These are phyloP conservation scores for Syncephalastrum contaminatum DNA, from an alignment of 371 early-diverging fungal species.

Conservation along the genomic window DNA sequence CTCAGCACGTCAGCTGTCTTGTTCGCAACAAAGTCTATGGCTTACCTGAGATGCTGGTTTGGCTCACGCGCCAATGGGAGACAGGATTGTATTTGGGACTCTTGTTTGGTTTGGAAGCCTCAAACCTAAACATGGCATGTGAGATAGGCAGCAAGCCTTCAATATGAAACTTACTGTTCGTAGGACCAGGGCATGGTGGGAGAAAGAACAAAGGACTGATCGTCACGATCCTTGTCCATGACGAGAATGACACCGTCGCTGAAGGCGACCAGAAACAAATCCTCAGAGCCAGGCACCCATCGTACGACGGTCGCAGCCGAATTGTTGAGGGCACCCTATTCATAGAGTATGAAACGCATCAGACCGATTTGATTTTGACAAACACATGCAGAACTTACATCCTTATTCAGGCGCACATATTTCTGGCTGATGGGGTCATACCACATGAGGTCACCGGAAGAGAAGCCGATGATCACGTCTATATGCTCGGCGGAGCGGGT, in stretches of 20 bases:
- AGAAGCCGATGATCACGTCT: constrained; percentile 81
- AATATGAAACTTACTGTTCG: too few relatives aligned
- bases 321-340: constrained; percentile 65
- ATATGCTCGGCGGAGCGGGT: constrained; percentile 65
- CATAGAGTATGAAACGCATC: background rate
- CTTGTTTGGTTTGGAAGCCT: constrained; percentile 16
- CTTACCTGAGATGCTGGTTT: constrained; percentile 68
- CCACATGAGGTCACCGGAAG: constrained; percentile 85
- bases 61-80: constrained; percentile 70
- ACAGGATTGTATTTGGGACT: constrained; percentile 70
- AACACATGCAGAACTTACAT: constrained; percentile 20
- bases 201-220: too few relatives aligned
- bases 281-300: constrained; percentile 92
- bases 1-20: background rate
- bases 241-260: constrained; percentile 74
- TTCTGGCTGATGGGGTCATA: constrained; percentile 74
- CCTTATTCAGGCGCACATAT: constrained; percentile 49
- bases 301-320: constrained; percentile 72
- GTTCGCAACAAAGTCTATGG: background rate
- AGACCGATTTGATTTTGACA: background rate
- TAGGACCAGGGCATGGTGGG: too few relatives aligned
- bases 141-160: too few relatives aligned
- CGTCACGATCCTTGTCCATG: constrained; percentile 52
- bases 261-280: constrained; percentile 78
- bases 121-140: constrained; percentile 9